Conservation (phyloP, 352 stramenopile genomes). For the Saprolegnia parasitica region DNA sequence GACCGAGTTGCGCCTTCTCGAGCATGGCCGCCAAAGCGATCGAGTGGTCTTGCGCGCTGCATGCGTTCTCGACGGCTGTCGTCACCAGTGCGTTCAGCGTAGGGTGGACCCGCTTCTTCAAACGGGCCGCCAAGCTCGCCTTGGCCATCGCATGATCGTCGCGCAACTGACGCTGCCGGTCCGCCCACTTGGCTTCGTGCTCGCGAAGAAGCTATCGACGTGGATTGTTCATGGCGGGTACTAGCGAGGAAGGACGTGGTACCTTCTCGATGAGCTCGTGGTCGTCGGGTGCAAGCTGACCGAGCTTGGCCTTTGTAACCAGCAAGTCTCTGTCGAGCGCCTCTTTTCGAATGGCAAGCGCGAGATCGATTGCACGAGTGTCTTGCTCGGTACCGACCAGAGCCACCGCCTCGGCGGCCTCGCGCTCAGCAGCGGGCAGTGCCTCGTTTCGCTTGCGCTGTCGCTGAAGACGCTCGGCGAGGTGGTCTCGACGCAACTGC, state of each 20-base stretch:
- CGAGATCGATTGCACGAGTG: neutral
- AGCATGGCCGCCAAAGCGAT: neutral
- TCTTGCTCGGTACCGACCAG: neutral
- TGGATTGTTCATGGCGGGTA: neutral
- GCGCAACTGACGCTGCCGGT: neutral
- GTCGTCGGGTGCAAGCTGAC: neutral
- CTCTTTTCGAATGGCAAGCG: neutral
- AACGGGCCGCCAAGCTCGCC: neutral
- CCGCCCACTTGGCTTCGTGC: conserved; percentile 22
- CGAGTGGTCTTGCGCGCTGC: neutral
- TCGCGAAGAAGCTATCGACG: conserved; percentile 1
- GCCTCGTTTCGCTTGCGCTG: neutral
- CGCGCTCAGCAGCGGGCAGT: neutral
- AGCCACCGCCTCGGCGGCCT: neutral
- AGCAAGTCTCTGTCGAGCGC: neutral
- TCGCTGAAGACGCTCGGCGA: neutral
- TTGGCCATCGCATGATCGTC: conserved; percentile 5
- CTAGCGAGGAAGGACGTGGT: no score
- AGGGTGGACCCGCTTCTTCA: neutral
- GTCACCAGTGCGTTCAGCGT: neutral
- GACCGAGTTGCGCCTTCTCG: neutral
- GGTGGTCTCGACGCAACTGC: neutral
- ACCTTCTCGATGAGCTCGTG: neutral
- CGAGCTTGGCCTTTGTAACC: neutral
- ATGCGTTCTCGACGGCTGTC: neutral